A percentile compares a stretch with the other conserved stretches of the same genome.
phyloP scores from a whole-genome alignment of 192 early-diverging fungal genomes.

The Entomortierella chlamydospora region DNA sequence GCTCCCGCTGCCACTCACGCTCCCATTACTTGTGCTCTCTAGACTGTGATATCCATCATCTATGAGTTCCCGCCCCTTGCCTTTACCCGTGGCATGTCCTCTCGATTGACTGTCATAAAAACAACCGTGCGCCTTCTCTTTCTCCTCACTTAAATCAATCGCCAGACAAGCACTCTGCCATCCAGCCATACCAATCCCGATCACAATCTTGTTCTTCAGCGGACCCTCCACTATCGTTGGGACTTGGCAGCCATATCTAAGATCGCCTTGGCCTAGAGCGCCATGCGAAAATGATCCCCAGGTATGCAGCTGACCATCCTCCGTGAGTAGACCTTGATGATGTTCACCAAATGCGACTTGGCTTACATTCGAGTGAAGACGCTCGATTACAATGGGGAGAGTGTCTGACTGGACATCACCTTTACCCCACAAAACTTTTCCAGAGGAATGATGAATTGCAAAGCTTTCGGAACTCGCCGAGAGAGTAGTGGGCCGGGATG shows the following conservation, averaged over 20 bases:
- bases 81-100: neutral
- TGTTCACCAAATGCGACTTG: constrained; percentile 46
- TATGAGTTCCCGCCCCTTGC: neutral
- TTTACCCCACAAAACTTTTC: constrained; percentile 30
- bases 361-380: constrained; percentile 20
- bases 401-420: constrained; percentile 18
- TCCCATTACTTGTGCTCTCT: constrained; percentile 2
- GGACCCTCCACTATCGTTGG: constrained; percentile 38
- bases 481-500: constrained; percentile 20
- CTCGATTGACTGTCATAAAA: neutral
- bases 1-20: constrained; percentile 15
- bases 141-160: constrained; percentile 42
- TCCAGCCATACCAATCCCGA: constrained; percentile 29
- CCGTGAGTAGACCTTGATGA: constrained; percentile 40
- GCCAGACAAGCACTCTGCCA: constrained; percentile 46
- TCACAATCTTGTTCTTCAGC: constrained; percentile 39
- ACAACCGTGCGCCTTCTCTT: neutral
- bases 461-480: constrained; percentile 33
- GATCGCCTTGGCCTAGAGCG: constrained; percentile 37
- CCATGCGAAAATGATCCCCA: constrained; percentile 40
- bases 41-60: constrained; percentile 42
- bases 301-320: constrained; percentile 34
- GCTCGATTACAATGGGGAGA: constrained; percentile 17
- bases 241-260: constrained; percentile 8
- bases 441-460: constrained; percentile 35